phyloP scores from a whole-genome alignment of 2,329 filamentous ascomycete genomes.

The Conoideocrella luteorostrata region DNA sequence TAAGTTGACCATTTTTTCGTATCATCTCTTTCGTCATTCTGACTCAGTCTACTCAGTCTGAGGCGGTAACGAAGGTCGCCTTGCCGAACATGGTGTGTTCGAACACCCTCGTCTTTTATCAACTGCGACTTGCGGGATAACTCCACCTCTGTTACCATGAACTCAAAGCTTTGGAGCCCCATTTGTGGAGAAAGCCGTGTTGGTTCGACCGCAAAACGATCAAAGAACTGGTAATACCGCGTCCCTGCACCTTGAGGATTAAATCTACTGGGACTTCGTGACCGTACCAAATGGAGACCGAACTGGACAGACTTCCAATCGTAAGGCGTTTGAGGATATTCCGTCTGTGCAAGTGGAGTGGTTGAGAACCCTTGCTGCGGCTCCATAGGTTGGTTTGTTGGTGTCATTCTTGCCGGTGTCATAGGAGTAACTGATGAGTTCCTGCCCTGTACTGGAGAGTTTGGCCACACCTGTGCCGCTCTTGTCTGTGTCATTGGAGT shows the following conservation, averaged over 20 bases:
- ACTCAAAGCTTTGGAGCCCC: conserved; percentile 37
- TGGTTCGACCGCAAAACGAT: conserved; percentile 44
- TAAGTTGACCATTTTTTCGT: conserved; percentile 49
- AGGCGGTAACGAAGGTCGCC: conserved; percentile 57
- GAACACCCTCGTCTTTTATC: neutral
- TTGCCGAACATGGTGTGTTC: neutral
- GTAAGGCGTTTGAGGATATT: conserved; percentile 35
- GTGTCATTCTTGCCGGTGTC: neutral
- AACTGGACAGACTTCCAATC: conserved; percentile 35
- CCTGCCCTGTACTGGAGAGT: neutral
- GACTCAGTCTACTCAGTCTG: conserved; percentile 47
- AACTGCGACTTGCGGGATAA: conserved; percentile 27
- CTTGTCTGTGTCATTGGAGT: neutral
- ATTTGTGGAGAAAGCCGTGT: conserved; percentile 27
- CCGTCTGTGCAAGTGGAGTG: conserved; percentile 16
- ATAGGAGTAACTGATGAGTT: neutral
- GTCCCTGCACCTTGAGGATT: conserved; percentile 19
- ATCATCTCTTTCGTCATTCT: conserved; percentile 31
- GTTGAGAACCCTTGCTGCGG: conserved; percentile 2
- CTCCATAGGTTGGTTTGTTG: neutral
- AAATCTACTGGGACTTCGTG: conserved; percentile 43
- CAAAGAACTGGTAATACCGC: conserved; percentile 52
- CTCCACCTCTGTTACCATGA: conserved; percentile 35
- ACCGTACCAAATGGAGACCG: conserved; percentile 39
- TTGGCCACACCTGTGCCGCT: neutral